These are phyloP conservation scores for Colletotrichum simmondsii DNA, from an alignment of 2,329 filamentous ascomycete genomes.

Conservation along the genomic window DNA sequence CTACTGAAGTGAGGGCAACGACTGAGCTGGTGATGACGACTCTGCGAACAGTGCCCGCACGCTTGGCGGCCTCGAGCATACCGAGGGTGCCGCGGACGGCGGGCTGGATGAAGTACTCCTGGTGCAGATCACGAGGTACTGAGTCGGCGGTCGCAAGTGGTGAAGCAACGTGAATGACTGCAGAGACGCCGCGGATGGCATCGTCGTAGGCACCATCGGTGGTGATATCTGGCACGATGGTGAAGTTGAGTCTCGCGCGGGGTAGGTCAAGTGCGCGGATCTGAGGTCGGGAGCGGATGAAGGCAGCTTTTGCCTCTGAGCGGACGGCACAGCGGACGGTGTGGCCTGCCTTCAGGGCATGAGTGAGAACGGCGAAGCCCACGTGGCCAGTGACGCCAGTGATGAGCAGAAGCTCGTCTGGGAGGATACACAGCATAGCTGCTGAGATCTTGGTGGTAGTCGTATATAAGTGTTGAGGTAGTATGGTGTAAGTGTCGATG, in stretches of 20 bases:
- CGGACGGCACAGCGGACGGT: constrained; percentile 45
- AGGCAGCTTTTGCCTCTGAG: constrained; percentile 36
- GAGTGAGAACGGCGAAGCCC: constrained; percentile 43
- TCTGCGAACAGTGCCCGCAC: constrained; percentile 46
- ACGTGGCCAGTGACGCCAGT: constrained; percentile 46
- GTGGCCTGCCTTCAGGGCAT: constrained; percentile 41
- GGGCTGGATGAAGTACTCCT: constrained; percentile 62
- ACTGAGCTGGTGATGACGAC: constrained; percentile 64
- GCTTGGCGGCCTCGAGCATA: constrained; percentile 60
- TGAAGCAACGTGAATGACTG: constrained; percentile 48
- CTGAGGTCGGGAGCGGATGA: constrained; percentile 23
- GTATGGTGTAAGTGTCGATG: background rate
- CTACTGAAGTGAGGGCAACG: constrained; percentile 43
- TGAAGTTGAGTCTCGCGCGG: constrained; percentile 38
- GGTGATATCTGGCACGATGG: constrained; percentile 51
- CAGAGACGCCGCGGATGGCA: constrained; percentile 51
- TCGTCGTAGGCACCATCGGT: constrained; percentile 51
- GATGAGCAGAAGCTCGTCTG: constrained; percentile 37
- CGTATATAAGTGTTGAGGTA: background rate
- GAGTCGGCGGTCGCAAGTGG: constrained; percentile 52
- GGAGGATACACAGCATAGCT: constrained; percentile 27
- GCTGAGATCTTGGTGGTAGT: background rate
- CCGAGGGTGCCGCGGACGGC: constrained; percentile 64
- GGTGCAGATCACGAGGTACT: constrained; percentile 68
- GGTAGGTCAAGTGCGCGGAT: constrained; percentile 34